Evolutionary conservation across 768 basidiomycete species (phyloP), one percentile per base, ranked within the genome.

Genomic region (Lactarius psammicola): DNA sequence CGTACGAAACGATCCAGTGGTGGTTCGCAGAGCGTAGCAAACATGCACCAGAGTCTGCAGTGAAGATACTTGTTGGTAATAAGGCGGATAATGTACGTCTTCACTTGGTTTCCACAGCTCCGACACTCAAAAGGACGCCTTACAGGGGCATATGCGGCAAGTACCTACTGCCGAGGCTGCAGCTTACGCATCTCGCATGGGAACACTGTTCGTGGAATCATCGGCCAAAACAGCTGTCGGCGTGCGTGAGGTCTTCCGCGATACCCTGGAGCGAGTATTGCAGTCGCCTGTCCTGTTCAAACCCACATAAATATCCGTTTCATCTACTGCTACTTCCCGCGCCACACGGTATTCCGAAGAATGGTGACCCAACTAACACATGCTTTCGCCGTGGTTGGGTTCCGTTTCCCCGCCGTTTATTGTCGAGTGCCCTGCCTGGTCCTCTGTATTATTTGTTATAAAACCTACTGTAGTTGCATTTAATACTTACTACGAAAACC

Each of bases 1-100:
- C 94, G 0, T 98, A 95, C 73, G 94, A 97, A 26, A 90, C 93
- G 11, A 84, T 98, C 20, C 87, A 93, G 9, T 82, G 88, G 66
- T 98, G 96, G 96, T 91, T 85, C 75, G 84, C 85, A 64, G 95
- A 97, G 74, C 86, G 98, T 7, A 94, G 96, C 72, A 95, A 91
- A 17, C 96, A 97, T 73, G 91, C 94, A 60, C 87, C 87, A 2
- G 80, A 81, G 34, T 87, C 88, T 1, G 91, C 95, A 18, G 90
- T 93, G 57, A 93, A 94, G 83, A 94, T 98, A 72, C 83, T 98
- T 28, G 94, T 98, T 2, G 95, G 55, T 9, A 56, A 30, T 56
- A 56, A 49, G 49, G 23, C 11, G 23, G 49, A 49, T 23, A 49
- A 49, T 49, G 49, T 49, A 49, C 4, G 49, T 49, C 11, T 26